phyloP scores from a whole-genome alignment of 2,329 filamentous ascomycete species.

The Penicillium sp. region DNA sequence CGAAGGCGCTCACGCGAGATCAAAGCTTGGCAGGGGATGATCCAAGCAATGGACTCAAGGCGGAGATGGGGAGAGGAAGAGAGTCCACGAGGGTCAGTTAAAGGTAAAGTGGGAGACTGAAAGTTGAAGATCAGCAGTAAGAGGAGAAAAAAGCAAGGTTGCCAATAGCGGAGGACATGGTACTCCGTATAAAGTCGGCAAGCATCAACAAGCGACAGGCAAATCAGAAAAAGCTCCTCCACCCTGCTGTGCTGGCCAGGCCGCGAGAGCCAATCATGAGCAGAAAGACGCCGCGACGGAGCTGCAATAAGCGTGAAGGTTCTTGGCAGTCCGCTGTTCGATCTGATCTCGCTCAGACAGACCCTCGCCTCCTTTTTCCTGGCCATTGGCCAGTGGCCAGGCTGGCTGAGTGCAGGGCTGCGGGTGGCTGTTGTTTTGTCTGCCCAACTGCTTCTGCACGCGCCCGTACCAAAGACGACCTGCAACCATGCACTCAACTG shows the following conservation, averaged over 20 bases:
- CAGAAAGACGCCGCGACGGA: constrained; percentile 2
- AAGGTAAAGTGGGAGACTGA: background rate
- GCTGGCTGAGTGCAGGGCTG: background rate
- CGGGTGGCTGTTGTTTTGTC: background rate
- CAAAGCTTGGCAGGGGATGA: background rate
- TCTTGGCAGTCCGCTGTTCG: constrained; percentile 10
- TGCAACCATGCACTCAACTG: background rate
- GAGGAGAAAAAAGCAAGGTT: constrained; percentile 1
- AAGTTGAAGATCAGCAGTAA: background rate
- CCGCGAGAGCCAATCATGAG: constrained; percentile 9
- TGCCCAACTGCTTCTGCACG: background rate
- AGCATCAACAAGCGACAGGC: constrained; percentile 5
- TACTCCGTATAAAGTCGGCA: background rate
- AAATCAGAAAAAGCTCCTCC: constrained; percentile 1
- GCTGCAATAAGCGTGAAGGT: constrained; percentile 3
- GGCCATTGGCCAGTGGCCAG: background rate
- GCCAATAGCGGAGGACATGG: background rate
- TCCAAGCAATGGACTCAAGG: background rate
- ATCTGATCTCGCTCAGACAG: background rate
- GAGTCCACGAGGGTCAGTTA: background rate
- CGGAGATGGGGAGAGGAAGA: background rate
- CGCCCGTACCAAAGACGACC: background rate
- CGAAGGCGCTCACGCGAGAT: background rate
- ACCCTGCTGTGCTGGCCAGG: constrained; percentile 8
- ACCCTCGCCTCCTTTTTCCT: background rate